Percentiles rank a stretch among this genome's conserved stretches.
phyloP scores from a whole-genome alignment of 495 filamentous ascomycete species.

The Thozetella sp. region DNA sequence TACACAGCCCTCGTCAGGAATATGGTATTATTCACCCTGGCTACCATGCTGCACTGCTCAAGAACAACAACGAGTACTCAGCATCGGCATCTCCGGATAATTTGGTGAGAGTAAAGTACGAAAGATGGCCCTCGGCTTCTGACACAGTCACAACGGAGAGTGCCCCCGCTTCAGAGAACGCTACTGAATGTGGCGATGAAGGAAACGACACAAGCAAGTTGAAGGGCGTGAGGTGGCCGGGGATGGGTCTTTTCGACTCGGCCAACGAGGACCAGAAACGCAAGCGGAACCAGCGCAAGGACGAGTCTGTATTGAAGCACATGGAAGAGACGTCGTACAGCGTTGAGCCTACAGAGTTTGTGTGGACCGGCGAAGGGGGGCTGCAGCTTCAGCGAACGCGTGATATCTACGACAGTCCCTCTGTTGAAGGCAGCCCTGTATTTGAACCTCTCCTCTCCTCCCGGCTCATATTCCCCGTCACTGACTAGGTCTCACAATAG shows the following conservation, averaged over 20 bases:
- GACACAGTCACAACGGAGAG: constrained; percentile 30
- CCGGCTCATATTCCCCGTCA: neutral
- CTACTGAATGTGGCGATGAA: constrained; percentile 23
- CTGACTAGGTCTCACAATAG: constrained; percentile 3
- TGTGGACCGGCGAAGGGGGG: constrained; percentile 61
- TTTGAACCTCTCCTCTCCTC: constrained; percentile 13
- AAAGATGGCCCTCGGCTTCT: constrained; percentile 19
- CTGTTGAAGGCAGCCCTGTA: constrained; percentile 47
- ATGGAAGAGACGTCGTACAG: constrained; percentile 69
- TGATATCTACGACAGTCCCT: constrained; percentile 51
- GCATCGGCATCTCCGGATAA: constrained; percentile 17
- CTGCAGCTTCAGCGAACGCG: constrained; percentile 55
- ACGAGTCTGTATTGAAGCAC: constrained; percentile 64
- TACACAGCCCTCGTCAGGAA: constrained; percentile 14
- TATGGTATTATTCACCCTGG: neutral
- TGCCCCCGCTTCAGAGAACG: constrained; percentile 24
- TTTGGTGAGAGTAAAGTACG: constrained; percentile 12
- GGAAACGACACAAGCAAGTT: constrained; percentile 49
- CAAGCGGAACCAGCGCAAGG: constrained; percentile 87
- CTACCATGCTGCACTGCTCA: constrained; percentile 15
- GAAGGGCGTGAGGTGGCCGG: constrained; percentile 79
- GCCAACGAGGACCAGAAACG: constrained; percentile 76
- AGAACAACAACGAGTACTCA: constrained; percentile 13
- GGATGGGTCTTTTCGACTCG: constrained; percentile 89
- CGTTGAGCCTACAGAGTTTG: constrained; percentile 71